A percentile compares a stretch with the other conserved stretches of the same genome.
Evolutionary conservation across 1,284 basidiomycete genomes (phyloP).

Genomic region (Ganoderma leucocontextum): DNA sequence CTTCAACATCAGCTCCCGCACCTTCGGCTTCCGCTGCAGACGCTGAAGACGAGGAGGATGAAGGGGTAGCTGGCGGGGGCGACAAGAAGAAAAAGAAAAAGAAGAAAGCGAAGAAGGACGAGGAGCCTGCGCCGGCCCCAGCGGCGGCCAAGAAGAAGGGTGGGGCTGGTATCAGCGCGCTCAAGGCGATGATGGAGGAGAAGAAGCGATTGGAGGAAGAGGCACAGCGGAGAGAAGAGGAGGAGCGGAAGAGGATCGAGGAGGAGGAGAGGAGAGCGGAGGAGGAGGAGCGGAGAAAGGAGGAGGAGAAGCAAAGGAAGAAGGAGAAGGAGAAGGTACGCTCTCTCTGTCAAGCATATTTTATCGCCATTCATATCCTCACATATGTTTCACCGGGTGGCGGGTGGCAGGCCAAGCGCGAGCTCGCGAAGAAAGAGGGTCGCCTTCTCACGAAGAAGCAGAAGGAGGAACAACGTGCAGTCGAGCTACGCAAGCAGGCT

Average conservation of each 20-base stretch:
- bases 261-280: slow-evolving; percentile 83
- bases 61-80: slow-evolving; percentile 49
- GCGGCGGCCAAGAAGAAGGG: slow-evolving; percentile 71
- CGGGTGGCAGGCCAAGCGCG: slow-evolving; percentile 74
- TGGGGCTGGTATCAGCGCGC: slow-evolving; percentile 70
- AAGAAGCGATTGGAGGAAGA: slow-evolving; percentile 90
- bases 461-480: slow-evolving; percentile 92
- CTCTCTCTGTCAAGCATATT: slow-evolving; percentile 7
- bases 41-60: slow-evolving; percentile 61
- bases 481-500: slow-evolving; percentile 92
- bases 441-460: slow-evolving; percentile 94
- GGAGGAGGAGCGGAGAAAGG: slow-evolving; percentile 80
- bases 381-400: slow-evolving; percentile 14
- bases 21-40: slow-evolving; percentile 38
- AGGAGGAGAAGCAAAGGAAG: slow-evolving; percentile 85
- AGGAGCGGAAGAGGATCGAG: slow-evolving; percentile 80
- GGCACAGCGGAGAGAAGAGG: slow-evolving; percentile 70
- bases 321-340: slow-evolving; percentile 92
- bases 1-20: slow-evolving; percentile 34
- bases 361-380: not conserved
- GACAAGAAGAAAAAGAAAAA: slow-evolving; percentile 93
- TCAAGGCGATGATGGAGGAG: slow-evolving; percentile 89
- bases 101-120: slow-evolving; percentile 83
- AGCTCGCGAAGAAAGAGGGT: slow-evolving; percentile 90
- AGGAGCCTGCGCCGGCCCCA: slow-evolving; percentile 56